Evolutionary conservation across 129 eudicot species (phyloP), one percentile per base, ranked within the genome.

Genomic region (Scalesia atractyloides): DNA sequence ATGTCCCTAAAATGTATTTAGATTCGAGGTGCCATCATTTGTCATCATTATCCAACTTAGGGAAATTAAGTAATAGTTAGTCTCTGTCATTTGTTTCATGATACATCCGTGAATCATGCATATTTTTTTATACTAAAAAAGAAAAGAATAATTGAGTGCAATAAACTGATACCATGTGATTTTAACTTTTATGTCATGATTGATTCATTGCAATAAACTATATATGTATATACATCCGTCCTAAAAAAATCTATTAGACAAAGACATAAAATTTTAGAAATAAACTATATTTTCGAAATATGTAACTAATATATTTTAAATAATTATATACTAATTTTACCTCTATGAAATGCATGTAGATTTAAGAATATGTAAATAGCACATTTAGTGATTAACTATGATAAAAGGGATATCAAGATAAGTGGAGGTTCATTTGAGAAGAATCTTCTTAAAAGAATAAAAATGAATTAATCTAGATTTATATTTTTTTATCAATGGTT

Each of bases 41-140:
- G 79, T 71, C 86, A 86, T 84, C 79, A 83, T 86, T 72, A 75
- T 83, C 91, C 82, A 50, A 56, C 76, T 79, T 81, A 66, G 58
- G 73, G 66, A 86, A 74, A 66, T 70, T 46, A 79, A 68, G 9
- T 72, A 80, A 69, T 84, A 81, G 76, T 84, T 87, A 73, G 85
- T 87, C 83, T 70, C 82, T 78, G 69, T 86, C 88, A 78, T 71
- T 81, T 70, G 79, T 70, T 53, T 80, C 67, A 70, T 68, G 70
- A 78, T 67, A 64, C 72, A 78, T 75, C 78, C 83, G 83, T 87
- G 83, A 80, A 84, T 81, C 81, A 69, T 71, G 76, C 74, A 61
- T 11, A 46, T 41, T 52, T 68, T 68, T 62, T 37, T 63, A 51
- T 41, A 8, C 14, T 33, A n/a, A 50, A 4, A 69, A n/a, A 50